phyloP scores from a whole-genome alignment of 1,284 basidiomycete genomes.

The Tilletiaria anomala region DNA sequence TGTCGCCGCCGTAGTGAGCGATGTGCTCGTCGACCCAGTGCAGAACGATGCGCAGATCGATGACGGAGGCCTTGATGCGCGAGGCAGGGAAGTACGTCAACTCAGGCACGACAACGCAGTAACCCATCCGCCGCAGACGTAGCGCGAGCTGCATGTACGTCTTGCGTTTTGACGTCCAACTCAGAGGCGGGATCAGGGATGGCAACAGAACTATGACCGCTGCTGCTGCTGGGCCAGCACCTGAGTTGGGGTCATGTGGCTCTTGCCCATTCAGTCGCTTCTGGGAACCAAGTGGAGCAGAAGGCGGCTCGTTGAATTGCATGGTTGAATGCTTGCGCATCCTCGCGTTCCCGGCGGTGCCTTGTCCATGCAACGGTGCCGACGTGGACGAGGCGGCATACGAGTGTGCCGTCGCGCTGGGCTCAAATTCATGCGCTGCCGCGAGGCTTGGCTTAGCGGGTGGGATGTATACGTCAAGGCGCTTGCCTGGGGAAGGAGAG shows the following conservation, averaged over 20 bases:
- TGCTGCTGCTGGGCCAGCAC: slow-evolving; percentile 9
- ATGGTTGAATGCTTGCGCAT: too few relatives aligned
- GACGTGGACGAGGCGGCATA: not conserved
- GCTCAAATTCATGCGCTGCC: not conserved
- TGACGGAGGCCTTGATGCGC: slow-evolving; percentile 30
- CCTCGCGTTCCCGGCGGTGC: too few relatives aligned
- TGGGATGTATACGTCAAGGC: slow-evolving; percentile 33
- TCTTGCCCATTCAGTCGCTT: too few relatives aligned
- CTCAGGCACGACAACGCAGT: slow-evolving; percentile 40
- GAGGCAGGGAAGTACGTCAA: slow-evolving; percentile 38
- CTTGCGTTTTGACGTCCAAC: slow-evolving; percentile 11
- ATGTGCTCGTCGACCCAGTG: slow-evolving; percentile 38
- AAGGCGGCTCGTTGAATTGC: too few relatives aligned
- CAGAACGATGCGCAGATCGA: slow-evolving; percentile 35
- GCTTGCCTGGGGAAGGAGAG: slow-evolving; percentile 13
- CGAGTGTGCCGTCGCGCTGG: not conserved
- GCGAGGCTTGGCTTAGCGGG: slow-evolving; percentile 1
- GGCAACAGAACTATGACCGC: slow-evolving; percentile 40
- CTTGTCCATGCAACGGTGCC: too few relatives aligned
- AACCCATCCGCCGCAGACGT: slow-evolving; percentile 35
- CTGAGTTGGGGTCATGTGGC: too few relatives aligned
- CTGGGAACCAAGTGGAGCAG: too few relatives aligned
- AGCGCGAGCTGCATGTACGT: slow-evolving; percentile 38
- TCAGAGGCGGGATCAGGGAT: slow-evolving; percentile 27
- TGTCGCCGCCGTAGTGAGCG: slow-evolving; percentile 37